Evolutionary conservation across 23 red algal species (phyloP).

Genomic region (Chondrus crispus): DNA sequence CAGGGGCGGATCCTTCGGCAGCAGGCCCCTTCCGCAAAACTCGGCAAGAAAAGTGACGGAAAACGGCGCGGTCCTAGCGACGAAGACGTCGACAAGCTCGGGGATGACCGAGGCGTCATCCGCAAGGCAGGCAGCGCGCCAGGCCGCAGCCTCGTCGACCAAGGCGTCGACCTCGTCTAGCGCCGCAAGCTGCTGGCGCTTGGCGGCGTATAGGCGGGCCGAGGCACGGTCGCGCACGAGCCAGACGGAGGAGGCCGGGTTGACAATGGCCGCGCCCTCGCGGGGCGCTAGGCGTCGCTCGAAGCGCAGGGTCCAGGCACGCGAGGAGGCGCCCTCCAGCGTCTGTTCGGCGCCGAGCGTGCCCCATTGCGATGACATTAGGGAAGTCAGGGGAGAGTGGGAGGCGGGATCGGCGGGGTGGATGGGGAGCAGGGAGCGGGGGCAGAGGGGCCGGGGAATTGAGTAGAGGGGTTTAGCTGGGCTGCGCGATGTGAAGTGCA

Average conservation of each 20-base stretch:
- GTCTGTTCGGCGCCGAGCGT: conserved; percentile 1
- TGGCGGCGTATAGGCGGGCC: conserved; percentile 49
- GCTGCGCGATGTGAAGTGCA: no score
- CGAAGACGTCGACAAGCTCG: conserved; percentile 80
- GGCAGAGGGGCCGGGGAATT: no score
- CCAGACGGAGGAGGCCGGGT: conserved; percentile 51
- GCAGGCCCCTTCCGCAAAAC: conserved; percentile 37
- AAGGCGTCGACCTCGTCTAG: conserved; percentile 56
- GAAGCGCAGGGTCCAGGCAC: conserved; percentile 63
- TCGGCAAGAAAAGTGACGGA: conserved; percentile 49
- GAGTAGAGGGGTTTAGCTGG: no score
- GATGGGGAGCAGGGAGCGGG: no score
- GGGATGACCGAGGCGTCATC: conserved; percentile 18
- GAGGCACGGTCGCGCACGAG: conserved; percentile 54
- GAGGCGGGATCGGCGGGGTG: no score
- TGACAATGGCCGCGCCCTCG: conserved; percentile 7
- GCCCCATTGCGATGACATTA: conserved; percentile 40
- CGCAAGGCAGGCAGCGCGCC: conserved; percentile 61
- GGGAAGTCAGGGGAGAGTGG: neutral
- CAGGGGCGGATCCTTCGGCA: conserved; percentile 8
- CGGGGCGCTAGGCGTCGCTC: conserved; percentile 46
- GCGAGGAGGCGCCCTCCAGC: conserved; percentile 53
- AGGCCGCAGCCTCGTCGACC: conserved; percentile 77
- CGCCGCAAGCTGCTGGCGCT: conserved; percentile 39
- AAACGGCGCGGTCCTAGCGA: conserved; percentile 30